Conservation (phyloP, 345 rosid genomes). For the Theobroma cacao region DNA sequence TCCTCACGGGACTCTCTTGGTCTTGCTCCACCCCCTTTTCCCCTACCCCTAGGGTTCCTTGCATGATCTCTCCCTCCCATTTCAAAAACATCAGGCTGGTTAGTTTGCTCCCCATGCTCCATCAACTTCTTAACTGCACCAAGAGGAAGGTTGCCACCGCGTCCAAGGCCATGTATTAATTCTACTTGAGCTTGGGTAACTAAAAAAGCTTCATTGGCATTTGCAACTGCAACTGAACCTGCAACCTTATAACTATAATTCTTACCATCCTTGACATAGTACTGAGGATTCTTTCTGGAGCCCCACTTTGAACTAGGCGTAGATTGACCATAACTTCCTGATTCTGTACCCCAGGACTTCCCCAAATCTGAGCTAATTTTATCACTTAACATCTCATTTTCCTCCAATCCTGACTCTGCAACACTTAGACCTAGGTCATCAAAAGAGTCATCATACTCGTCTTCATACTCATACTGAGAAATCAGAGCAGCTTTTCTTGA, state of each 20-base stretch:
- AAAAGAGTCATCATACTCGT: conserved; percentile 95
- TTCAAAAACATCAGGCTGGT: conserved; percentile 26
- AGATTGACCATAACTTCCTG: conserved; percentile 27
- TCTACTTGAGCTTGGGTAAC: conserved; percentile 61
- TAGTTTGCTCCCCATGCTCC: conserved; percentile 39
- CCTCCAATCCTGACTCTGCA: conserved; percentile 67
- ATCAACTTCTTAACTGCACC: conserved; percentile 69
- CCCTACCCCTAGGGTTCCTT: conserved; percentile 42
- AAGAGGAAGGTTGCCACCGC: conserved; percentile 82
- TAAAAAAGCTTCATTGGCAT: conserved; percentile 65
- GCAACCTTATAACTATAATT: conserved; percentile 91
- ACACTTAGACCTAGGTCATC: conserved; percentile 86
- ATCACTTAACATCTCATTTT: conserved; percentile 50
- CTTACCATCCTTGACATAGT: conserved; percentile 88
- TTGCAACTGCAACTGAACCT: conserved; percentile 78
- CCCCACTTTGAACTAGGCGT: conserved; percentile 67
- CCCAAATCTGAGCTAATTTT: conserved; percentile 32
- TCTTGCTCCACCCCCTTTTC: conserved; percentile 41
- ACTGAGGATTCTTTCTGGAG: conserved; percentile 73
- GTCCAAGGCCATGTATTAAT: conserved; percentile 76
- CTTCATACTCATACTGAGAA: conserved; percentile 86
- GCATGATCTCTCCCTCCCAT: conserved; percentile 34
- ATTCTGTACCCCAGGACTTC: conserved; percentile 33
- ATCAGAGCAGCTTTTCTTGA: conserved; percentile 51
- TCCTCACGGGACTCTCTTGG: conserved; percentile 19